Percentiles rank a stretch among this genome's conserved stretches.
Conservation (phyloP, 1,139 yeast species). For the Magnusiomyces clavatus region DNA sequence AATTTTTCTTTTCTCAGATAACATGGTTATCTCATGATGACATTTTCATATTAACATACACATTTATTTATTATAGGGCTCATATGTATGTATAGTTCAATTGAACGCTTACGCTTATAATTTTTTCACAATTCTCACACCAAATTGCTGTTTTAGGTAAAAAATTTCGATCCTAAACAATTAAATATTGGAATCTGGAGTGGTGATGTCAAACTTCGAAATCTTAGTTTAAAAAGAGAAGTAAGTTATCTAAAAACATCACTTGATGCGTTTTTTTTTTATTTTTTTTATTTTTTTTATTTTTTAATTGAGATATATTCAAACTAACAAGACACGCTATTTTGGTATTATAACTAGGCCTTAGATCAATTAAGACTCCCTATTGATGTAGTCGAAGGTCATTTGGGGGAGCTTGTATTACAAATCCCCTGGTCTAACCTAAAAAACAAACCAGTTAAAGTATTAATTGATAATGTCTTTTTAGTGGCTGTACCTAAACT, state of each 20-base stretch:
- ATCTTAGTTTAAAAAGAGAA: slow-evolving; percentile 69
- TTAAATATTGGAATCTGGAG: slow-evolving; percentile 95
- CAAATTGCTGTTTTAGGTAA: slow-evolving; percentile 59
- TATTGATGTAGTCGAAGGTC: slow-evolving; percentile 83
- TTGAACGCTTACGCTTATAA: not conserved
- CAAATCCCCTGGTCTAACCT: slow-evolving; percentile 97
- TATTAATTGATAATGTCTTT: slow-evolving; percentile 82
- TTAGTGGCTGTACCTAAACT: slow-evolving; percentile 69
- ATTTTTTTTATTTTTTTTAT: not conserved
- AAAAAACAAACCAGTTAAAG: slow-evolving; percentile 86
- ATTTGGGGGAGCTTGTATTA: slow-evolving; percentile 77
- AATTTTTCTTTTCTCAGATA: not conserved
- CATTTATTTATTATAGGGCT: slow-evolving; percentile 17
- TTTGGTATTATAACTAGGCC: slow-evolving; percentile 37
- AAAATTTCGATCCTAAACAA: slow-evolving; percentile 91
- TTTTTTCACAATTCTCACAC: not conserved
- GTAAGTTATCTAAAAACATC: slow-evolving; percentile 21
- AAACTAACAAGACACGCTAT: not conserved
- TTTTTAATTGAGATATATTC: not conserved
- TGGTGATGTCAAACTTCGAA: slow-evolving; percentile 84
- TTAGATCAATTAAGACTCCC: slow-evolving; percentile 82
- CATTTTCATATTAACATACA: not conserved
- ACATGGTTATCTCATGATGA: not conserved
- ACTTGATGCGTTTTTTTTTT: not conserved
- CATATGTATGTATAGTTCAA: slow-evolving; percentile 20